These are phyloP conservation scores for Ophiostoma quercus DNA, from an alignment of 2,329 filamentous ascomycete species.

Conservation along the genomic window DNA sequence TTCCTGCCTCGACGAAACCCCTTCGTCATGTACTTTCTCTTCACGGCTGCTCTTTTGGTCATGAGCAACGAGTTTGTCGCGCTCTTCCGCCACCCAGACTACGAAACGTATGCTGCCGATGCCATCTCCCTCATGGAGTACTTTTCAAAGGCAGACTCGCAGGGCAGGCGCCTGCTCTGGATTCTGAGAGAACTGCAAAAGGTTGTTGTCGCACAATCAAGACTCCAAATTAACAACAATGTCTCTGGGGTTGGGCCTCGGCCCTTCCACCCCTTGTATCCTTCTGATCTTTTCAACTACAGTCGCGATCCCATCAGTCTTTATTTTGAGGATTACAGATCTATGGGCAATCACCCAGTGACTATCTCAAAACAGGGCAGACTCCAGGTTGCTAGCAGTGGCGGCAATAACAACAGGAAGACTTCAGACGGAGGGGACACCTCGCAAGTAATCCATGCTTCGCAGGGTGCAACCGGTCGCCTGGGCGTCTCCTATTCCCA, in stretches of 20 bases:
- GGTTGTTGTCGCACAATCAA: conserved; percentile 34
- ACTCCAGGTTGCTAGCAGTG: not conserved
- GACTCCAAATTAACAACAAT: not conserved
- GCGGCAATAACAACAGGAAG: not conserved
- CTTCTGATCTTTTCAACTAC: conserved; percentile 22
- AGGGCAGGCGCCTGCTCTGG: conserved; percentile 46
- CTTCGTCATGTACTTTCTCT: conserved; percentile 56
- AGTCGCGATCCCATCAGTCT: conserved; percentile 28
- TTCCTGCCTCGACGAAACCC: conserved; percentile 50
- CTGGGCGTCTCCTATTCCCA: not conserved
- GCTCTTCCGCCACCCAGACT: conserved; percentile 43
- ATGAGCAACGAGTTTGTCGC: conserved; percentile 53
- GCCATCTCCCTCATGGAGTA: conserved; percentile 47
- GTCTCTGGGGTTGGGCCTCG: not conserved
- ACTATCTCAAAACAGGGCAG: not conserved
- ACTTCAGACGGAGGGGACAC: not conserved
- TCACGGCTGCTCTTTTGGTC: conserved; percentile 50
- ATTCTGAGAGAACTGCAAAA: conserved; percentile 48
- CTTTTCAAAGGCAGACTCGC: conserved; percentile 45
- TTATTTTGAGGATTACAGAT: not conserved
- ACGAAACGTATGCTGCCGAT: conserved; percentile 38
- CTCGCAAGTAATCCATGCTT: not conserved
- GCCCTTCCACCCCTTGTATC: conserved; percentile 27
- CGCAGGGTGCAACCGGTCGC: not conserved
- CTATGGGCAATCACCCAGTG: not conserved